phyloP scores from a whole-genome alignment of 2,329 filamentous ascomycete species.

The Tolypocladium cylindrosporum region DNA sequence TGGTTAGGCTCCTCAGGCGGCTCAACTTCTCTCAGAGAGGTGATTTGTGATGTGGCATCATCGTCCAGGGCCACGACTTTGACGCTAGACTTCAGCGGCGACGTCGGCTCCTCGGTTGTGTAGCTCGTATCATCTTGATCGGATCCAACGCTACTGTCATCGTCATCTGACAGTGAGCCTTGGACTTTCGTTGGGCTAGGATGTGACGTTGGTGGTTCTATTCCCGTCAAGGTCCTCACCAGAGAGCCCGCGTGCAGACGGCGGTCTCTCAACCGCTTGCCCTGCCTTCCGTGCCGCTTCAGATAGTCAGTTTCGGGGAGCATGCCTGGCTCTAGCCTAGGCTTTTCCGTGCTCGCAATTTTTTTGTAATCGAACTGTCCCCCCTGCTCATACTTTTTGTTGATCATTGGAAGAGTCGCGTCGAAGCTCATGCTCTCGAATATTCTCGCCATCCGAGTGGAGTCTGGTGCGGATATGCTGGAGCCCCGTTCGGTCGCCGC shows the following conservation, averaged over 20 bases:
- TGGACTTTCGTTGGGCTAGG: slow-evolving; percentile 29
- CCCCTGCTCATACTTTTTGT: slow-evolving; percentile 48
- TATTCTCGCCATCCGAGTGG: slow-evolving; percentile 30
- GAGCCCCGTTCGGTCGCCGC: slow-evolving; percentile 9
- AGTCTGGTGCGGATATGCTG: slow-evolving; percentile 10
- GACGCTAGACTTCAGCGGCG: slow-evolving; percentile 38
- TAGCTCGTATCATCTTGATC: slow-evolving; percentile 46
- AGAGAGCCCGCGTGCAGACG: slow-evolving; percentile 12
- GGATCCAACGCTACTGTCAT: slow-evolving; percentile 41
- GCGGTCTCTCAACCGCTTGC: slow-evolving; percentile 21
- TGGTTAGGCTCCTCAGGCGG: slow-evolving; percentile 34
- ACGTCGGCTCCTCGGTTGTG: slow-evolving; percentile 37
- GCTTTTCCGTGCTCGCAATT: slow-evolving; percentile 18
- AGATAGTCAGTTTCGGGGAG: slow-evolving; percentile 39
- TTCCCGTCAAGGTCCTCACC: slow-evolving; percentile 14
- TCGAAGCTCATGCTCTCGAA: slow-evolving; percentile 48
- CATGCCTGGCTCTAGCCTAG: slow-evolving; percentile 18
- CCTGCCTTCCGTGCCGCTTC: slow-evolving; percentile 33
- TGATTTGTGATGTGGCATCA: slow-evolving; percentile 41
- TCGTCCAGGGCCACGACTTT: slow-evolving; percentile 35
- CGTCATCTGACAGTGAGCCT: slow-evolving; percentile 28
- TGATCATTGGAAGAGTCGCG: slow-evolving; percentile 40
- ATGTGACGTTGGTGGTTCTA: slow-evolving; percentile 13
- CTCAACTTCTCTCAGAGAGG: slow-evolving; percentile 40
- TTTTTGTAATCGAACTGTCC: slow-evolving; percentile 40